Evolutionary conservation across 2,329 filamentous ascomycete species (phyloP), one percentile per base, ranked within the genome.

Genomic region (Fusarium sublunatum): DNA sequence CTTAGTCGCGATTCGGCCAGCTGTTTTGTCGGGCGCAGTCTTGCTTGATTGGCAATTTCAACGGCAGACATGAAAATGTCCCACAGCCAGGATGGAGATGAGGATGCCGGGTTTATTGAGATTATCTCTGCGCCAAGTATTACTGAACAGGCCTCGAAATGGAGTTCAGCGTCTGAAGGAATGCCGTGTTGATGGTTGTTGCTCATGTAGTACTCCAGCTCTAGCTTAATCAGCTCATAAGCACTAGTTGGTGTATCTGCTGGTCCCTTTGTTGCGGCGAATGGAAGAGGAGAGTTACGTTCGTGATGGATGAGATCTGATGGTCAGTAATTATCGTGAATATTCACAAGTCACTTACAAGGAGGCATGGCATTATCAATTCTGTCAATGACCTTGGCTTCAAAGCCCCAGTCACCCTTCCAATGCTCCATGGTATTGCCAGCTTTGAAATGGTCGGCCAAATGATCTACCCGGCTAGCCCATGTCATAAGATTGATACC

Each of bases 371-470:
- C 75, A 42, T 79, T 79, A 49, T 79, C 78, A n/a, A 80, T 69
- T 40, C 76, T 73, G 19, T 75, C 73, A 22, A 76, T 62, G 8
- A 80, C 70, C 2, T 73, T 69, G 0, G 70, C 62, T 11, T 79
- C 78, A 40, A 80, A 79, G 6, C 78, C 78, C 76, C 78, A 79
- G 41, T 79, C 76, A 15, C 78, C 78, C 46, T 78, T 74, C 78
- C 78, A 80, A 13, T 78, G 72, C 15, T 73, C 74, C 77, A 80
- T 80, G 2, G 70, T 76, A 28, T 68, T 75, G 11, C 78, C 78
- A 24, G 70, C 70, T 47, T 76, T 78, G 60, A 79, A 80, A 62
- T 80, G 78, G 6, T 78, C 76, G 0, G 77, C 77, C 1, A 80
- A 59, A 58, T 80, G 78, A 41, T 79, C 58, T 7, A 68, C 65